Evolutionary conservation across 495 filamentous ascomycete species (phyloP).

Genomic region (Friedmanniomyces endolithicus): DNA sequence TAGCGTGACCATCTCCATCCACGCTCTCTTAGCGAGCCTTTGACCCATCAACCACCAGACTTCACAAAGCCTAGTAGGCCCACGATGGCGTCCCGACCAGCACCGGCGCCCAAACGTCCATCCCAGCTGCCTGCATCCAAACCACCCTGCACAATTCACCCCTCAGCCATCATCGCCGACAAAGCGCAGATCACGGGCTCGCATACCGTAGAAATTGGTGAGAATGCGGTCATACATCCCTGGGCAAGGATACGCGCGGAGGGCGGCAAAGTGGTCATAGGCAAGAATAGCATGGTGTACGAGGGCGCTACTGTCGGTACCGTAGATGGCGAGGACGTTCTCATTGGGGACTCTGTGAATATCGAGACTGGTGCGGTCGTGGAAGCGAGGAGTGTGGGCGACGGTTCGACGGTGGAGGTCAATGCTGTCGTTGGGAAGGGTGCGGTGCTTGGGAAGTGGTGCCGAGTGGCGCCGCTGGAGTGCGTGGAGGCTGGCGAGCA

Average conservation of each 20-base stretch:
- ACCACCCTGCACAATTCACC: conserved; percentile 58
- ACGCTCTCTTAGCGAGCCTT: too few relatives aligned
- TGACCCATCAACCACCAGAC: too few relatives aligned
- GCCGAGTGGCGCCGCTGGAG: conserved; percentile 45
- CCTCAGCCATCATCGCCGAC: conserved; percentile 61
- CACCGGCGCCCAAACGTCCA: background rate
- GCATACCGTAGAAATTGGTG: conserved; percentile 56
- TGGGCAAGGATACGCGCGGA: conserved; percentile 57
- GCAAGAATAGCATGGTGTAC: conserved; percentile 59
- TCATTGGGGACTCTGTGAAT: conserved; percentile 44
- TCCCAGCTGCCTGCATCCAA: conserved; percentile 24
- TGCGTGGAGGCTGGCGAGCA: conserved; percentile 41
- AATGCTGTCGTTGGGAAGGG: conserved; percentile 48
- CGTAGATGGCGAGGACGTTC: conserved; percentile 34
- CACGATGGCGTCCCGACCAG: conserved; percentile 3
- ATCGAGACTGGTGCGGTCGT: conserved; percentile 51
- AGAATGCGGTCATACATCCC: conserved; percentile 70
- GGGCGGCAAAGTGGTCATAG: conserved; percentile 58
- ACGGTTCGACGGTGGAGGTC: conserved; percentile 50
- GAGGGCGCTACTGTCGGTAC: conserved; percentile 41
- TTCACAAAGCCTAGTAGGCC: background rate
- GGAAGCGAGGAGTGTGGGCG: conserved; percentile 49
- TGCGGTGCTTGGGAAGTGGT: conserved; percentile 47
- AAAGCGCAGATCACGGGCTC: conserved; percentile 60
- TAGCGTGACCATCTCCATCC: too few relatives aligned